Evolutionary conservation across 352 stramenopile genomes (phyloP).

Genomic region (Peronospora destructor): DNA sequence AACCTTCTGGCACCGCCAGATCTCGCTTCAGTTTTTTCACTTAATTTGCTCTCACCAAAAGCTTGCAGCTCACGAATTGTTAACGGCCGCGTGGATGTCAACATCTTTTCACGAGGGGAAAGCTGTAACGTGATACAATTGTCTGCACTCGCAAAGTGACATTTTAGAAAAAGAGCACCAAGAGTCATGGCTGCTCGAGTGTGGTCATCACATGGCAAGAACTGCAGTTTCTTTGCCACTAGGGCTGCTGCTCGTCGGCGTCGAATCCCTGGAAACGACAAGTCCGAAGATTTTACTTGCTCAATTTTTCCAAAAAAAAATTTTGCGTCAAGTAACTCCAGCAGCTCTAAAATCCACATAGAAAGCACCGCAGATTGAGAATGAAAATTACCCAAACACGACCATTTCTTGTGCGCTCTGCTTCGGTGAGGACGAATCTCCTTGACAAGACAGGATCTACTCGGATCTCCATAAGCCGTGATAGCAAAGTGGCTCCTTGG

Average conservation of each 20-base stretch:
- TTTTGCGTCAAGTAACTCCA: slow-evolving; percentile 34
- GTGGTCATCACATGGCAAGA: slow-evolving; percentile 1
- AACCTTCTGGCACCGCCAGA: neutral
- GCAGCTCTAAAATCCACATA: slow-evolving; percentile 32
- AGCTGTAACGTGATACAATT: slow-evolving; percentile 18
- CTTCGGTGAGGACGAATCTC: slow-evolving; percentile 9
- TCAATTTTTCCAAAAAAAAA: slow-evolving; percentile 32
- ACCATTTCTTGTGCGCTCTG: slow-evolving; percentile 24
- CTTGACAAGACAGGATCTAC: slow-evolving; percentile 12
- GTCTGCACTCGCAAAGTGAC: slow-evolving; percentile 11
- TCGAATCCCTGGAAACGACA: slow-evolving; percentile 24
- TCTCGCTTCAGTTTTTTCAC: neutral
- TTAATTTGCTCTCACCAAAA: slow-evolving; percentile 12
- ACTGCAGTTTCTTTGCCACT: slow-evolving; percentile 18
- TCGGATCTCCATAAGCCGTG: slow-evolving; percentile 7
- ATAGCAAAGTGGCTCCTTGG: slow-evolving; percentile 30
- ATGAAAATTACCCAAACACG: slow-evolving; percentile 24
- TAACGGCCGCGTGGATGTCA: slow-evolving; percentile 10
- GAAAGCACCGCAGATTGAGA: slow-evolving; percentile 25
- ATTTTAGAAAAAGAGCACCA: slow-evolving; percentile 35
- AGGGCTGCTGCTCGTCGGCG: slow-evolving; percentile 25
- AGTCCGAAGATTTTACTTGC: neutral
- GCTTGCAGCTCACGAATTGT: slow-evolving; percentile 24
- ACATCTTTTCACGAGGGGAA: slow-evolving; percentile 9
- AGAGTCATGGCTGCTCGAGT: slow-evolving; percentile 23